Evolutionary conservation across 352 stramenopile species (phyloP).

Genomic region (Globisporangium nunn): DNA sequence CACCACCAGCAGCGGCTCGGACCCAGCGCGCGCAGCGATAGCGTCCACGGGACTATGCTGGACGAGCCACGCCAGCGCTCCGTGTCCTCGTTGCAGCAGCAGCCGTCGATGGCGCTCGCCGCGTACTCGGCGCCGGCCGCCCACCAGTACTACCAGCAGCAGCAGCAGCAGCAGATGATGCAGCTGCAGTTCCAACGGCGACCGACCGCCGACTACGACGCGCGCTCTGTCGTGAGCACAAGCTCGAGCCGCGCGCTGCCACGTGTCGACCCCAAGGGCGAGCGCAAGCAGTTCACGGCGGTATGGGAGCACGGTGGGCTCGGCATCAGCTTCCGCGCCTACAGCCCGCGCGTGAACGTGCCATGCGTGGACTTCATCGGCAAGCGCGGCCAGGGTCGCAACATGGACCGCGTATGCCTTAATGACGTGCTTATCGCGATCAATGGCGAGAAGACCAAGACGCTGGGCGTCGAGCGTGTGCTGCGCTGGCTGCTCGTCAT

Average conservation of each 20-base stretch:
- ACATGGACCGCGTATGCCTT: conserved; percentile 68
- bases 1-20: conserved; percentile 7
- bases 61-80: conserved; percentile 1
- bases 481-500: conserved; percentile 69
- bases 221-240: conserved; percentile 11
- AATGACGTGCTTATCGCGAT: conserved; percentile 81
- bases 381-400: conserved; percentile 42
- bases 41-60: conserved; percentile 5
- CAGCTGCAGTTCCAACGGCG: conserved; percentile 10
- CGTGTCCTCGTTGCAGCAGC: not conserved
- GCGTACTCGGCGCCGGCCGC: conserved; percentile 1
- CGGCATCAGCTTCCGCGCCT: conserved; percentile 66
- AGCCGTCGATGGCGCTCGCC: conserved; percentile 2
- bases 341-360: conserved; percentile 61
- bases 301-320: conserved; percentile 66
- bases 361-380: conserved; percentile 69
- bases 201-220: conserved; percentile 9
- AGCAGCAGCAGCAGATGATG: not conserved
- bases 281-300: conserved; percentile 67
- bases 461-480: conserved; percentile 65
- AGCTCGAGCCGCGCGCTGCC: conserved; percentile 22
- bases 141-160: conserved; percentile 6
- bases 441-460: conserved; percentile 74
- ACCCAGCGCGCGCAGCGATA: conserved; percentile 14
- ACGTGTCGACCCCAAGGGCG: conserved; percentile 10